Evolutionary conservation across 306 rosid species (phyloP).

Genomic region (Vigna trinervia): DNA sequence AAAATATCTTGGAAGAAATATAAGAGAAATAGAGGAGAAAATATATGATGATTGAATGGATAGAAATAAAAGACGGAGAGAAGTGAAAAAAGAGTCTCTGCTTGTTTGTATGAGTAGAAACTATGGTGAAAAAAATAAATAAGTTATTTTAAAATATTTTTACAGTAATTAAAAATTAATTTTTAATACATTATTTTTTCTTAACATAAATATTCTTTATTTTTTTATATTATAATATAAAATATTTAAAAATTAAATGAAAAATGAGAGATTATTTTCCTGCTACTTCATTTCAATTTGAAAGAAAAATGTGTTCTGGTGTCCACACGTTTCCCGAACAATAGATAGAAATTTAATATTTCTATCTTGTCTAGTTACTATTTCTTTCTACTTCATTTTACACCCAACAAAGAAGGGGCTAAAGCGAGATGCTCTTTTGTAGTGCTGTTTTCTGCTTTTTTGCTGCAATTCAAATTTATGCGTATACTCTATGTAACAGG

Average conservation of each 20-base stretch:
- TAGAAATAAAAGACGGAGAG: neutral
- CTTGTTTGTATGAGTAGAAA: neutral
- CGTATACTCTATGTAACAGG: conserved; percentile 53
- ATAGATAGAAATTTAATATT: neutral
- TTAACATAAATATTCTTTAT: neutral
- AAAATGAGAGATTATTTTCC: neutral
- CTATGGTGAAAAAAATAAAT: neutral
- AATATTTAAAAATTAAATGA: neutral
- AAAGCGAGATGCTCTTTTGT: conserved; percentile 10
- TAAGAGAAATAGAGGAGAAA: neutral
- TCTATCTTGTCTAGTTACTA: neutral
- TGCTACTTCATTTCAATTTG: neutral
- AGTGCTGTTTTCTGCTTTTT: neutral
- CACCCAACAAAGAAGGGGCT: neutral
- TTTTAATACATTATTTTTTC: neutral
- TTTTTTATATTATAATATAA: neutral
- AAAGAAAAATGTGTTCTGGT: neutral
- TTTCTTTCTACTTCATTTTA: neutral
- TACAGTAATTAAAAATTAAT: neutral
- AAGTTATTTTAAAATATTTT: neutral
- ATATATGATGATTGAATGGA: neutral
- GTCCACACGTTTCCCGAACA: neutral
- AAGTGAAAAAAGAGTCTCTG: neutral
- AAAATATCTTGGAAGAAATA: neutral
- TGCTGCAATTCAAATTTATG: conserved; percentile 13